Evolutionary conservation across 2,329 filamentous ascomycete species (phyloP).

Genomic region (Xylariaceae sp.): DNA sequence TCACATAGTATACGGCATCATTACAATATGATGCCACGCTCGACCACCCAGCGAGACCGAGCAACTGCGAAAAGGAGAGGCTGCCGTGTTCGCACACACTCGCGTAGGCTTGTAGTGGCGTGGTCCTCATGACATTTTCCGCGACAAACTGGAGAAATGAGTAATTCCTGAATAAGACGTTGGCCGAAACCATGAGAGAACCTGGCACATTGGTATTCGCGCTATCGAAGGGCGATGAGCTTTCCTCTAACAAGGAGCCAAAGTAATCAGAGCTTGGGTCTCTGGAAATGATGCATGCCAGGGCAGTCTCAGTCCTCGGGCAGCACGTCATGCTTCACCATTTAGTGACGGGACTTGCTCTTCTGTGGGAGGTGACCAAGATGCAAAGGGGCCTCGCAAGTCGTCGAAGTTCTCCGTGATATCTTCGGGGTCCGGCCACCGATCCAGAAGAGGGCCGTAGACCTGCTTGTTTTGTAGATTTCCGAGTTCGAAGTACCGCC

Average conservation of each 20-base stretch:
- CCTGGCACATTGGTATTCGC: conserved; percentile 1
- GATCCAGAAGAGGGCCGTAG: conserved; percentile 8
- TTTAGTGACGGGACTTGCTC: too few species aligned
- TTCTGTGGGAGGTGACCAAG: background rate
- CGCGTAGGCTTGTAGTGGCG: conserved; percentile 3
- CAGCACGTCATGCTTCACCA: too few species aligned
- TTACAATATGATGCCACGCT: background rate
- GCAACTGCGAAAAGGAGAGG: conserved; percentile 6
- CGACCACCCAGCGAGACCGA: background rate
- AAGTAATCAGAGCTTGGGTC: too few species aligned
- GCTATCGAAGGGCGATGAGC: conserved; percentile 3
- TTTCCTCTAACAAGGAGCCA: too few species aligned
- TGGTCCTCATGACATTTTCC: conserved; percentile 7
- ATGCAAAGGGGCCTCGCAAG: too few species aligned
- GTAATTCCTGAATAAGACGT: conserved; percentile 9
- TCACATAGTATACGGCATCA: background rate
- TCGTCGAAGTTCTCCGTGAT: conserved; percentile 7
- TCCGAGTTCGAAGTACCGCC: conserved; percentile 10
- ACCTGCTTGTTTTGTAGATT: conserved; percentile 6
- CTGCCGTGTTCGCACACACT: conserved; percentile 6
- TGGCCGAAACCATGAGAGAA: conserved; percentile 9
- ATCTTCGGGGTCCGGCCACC: conserved; percentile 8
- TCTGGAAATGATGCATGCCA: too few species aligned
- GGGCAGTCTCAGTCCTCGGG: too few species aligned
- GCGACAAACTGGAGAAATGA: conserved; percentile 5